A percentile compares a stretch with the other conserved stretches of the same genome.
phyloP scores from a whole-genome alignment of 345 rosid species.

The Populus nigra region DNA sequence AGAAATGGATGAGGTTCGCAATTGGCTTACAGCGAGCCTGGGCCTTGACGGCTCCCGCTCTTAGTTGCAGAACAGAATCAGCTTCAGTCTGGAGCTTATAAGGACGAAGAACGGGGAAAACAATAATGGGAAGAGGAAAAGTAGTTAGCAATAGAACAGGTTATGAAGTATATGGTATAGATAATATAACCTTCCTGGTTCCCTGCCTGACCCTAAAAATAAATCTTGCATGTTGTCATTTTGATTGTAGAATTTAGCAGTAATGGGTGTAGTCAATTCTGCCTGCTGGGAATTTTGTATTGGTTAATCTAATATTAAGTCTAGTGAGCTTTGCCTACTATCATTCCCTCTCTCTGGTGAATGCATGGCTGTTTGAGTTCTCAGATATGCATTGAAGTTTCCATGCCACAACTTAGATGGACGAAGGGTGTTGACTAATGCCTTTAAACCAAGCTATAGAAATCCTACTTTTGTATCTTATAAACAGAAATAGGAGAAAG shows the following conservation, averaged over 20 bases:
- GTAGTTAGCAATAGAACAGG: constrained; percentile 20
- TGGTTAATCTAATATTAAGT: not conserved
- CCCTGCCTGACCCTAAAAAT: constrained; percentile 28
- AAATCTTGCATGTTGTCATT: constrained; percentile 20
- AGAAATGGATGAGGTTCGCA: constrained; percentile 77
- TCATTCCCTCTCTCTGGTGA: not conserved
- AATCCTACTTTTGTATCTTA: not conserved
- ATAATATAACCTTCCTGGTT: constrained; percentile 27
- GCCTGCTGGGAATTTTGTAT: constrained; percentile 18
- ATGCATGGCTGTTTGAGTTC: not conserved
- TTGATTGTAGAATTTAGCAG: constrained; percentile 13
- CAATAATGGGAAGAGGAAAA: constrained; percentile 15
- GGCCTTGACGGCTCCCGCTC: constrained; percentile 66
- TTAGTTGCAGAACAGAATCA: constrained; percentile 13
- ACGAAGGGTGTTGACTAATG: not conserved
- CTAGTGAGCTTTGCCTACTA: not conserved
- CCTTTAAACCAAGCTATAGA: not conserved
- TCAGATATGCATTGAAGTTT: not conserved
- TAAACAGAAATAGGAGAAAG: not conserved
- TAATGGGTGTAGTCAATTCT: constrained; percentile 6
- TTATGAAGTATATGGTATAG: constrained; percentile 39
- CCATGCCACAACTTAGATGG: not conserved
- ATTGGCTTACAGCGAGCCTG: constrained; percentile 65
- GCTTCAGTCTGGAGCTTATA: constrained; percentile 13
- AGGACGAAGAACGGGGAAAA: constrained; percentile 21